Evolutionary conservation across 2,329 filamentous ascomycete genomes (phyloP).

Genomic region (Apiospora saccharicola): DNA sequence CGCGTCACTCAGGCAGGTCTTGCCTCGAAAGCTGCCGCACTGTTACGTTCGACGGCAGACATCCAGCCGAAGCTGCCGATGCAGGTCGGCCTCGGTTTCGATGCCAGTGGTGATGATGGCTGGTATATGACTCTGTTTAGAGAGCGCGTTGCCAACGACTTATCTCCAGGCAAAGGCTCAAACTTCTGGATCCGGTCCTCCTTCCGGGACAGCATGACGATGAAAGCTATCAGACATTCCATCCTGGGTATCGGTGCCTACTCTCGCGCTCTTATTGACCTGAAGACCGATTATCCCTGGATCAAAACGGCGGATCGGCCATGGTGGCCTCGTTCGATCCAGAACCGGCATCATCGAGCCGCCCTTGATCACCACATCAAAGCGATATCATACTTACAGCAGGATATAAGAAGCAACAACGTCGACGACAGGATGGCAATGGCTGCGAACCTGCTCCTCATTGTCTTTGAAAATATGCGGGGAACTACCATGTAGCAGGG

Average conservation of each 20-base stretch:
- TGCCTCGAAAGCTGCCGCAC: background rate
- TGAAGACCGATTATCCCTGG: constrained; percentile 30
- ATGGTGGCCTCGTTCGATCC: constrained; percentile 35
- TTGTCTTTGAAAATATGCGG: constrained; percentile 41
- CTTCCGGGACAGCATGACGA: constrained; percentile 36
- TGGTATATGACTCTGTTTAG: constrained; percentile 39
- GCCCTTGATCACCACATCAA: constrained; percentile 38
- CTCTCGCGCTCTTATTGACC: constrained; percentile 37
- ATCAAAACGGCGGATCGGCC: constrained; percentile 28
- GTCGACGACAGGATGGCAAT: constrained; percentile 36
- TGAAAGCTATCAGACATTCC: constrained; percentile 37
- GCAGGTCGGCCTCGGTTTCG: constrained; percentile 33
- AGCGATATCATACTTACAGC: constrained; percentile 35
- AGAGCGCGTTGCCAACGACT: constrained; percentile 34
- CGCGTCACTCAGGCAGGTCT: background rate
- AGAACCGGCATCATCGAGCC: constrained; percentile 37
- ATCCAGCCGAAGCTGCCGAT: constrained; percentile 17
- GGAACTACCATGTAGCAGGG: constrained; percentile 39
- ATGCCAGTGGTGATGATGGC: constrained; percentile 33
- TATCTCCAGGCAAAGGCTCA: constrained; percentile 35
- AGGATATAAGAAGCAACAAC: constrained; percentile 33
- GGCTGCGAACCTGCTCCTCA: constrained; percentile 39
- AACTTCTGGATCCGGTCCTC: constrained; percentile 37
- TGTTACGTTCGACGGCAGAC: background rate
- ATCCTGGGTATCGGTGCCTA: constrained; percentile 40